A percentile compares a stretch with the other conserved stretches of the same genome.
These are phyloP conservation scores for Penicillium polonicum DNA, from an alignment of 2,329 filamentous ascomycete genomes.

Conservation along the genomic window DNA sequence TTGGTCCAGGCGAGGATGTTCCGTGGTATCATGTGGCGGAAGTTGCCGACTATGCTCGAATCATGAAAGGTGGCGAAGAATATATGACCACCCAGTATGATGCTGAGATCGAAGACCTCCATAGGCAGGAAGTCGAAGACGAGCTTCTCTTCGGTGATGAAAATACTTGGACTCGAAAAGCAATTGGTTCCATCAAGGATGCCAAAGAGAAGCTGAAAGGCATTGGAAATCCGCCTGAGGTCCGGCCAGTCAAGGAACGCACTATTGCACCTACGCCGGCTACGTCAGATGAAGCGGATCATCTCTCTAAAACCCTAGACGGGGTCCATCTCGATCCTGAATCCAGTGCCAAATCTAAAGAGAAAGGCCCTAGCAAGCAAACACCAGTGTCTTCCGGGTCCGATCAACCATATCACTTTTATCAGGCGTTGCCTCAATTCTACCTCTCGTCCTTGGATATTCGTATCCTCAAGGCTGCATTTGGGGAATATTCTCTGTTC, in stretches of 20 bases:
- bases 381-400: slow-evolving; percentile 46
- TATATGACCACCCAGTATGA: slow-evolving; percentile 85
- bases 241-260: slow-evolving; percentile 48
- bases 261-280: slow-evolving; percentile 47
- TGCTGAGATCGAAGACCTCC: slow-evolving; percentile 71
- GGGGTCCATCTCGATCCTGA: slow-evolving; percentile 22
- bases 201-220: slow-evolving; percentile 72
- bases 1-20: slow-evolving; percentile 70
- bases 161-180: slow-evolving; percentile 86
- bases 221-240: slow-evolving; percentile 63
- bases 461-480: slow-evolving; percentile 84
- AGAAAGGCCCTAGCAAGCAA: slow-evolving; percentile 27
- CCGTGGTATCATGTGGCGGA: slow-evolving; percentile 96
- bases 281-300: slow-evolving; percentile 20
- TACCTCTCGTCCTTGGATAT: slow-evolving; percentile 91
- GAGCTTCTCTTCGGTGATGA: slow-evolving; percentile 90
- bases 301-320: slow-evolving; percentile 28
- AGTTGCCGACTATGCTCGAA: slow-evolving; percentile 87
- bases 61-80: slow-evolving; percentile 89
- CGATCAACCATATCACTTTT: slow-evolving; percentile 73
- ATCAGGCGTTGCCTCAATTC: slow-evolving; percentile 80
- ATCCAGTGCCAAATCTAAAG: slow-evolving; percentile 24
- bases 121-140: slow-evolving; percentile 79
- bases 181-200: slow-evolving; percentile 69
- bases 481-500: slow-evolving; percentile 77